Evolutionary conservation across 106 monocot species (phyloP), one percentile per base, ranked within the genome.

Genomic region (Allium fistulosum): DNA sequence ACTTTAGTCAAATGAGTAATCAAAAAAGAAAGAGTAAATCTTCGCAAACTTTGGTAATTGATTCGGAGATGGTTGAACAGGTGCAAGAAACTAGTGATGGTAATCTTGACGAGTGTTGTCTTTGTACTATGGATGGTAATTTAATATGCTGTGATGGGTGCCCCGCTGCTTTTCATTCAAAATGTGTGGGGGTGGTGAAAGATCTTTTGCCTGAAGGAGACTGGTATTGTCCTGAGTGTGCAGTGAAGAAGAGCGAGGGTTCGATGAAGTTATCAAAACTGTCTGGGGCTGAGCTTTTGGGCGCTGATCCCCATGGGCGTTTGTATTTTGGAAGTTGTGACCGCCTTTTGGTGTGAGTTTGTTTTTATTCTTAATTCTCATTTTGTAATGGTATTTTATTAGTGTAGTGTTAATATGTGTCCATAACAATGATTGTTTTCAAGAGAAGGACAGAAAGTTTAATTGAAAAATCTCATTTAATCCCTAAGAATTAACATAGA

Each of bases 81-180:
- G 59, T 18, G 16, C 76, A 74, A 48, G 89, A 73, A 59, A 50
- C 50, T 60, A 77, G 57, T 69, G 95, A 96, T 85, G 56, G 83
- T 26, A 99, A 99, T 71, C 76, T 77, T 49, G 93, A 99, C 60
- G 93, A 93, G 69, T 99, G 99, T 57, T 90, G 85, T 56, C 80
- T 99, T 49, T 99, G 99, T 76, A 76, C 73, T 51, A 90, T 99
- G 89, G 93, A 99, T 77, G 99, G 99, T 49, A 88, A 45, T 57
- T 85, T 99, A 65, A 82, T 99, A 69, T 99, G 99, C 73, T 99
- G 99, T 78, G 99, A 99, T 86, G 99, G 99, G 46, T 99, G 99
- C 68, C 99, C 99, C 70, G 87, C 89, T 71, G 99, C 99, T 14
- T 99, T 93, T 74, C 99, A 99, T 77, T 89, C 99, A 26, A 99